Conservation (phyloP, 441 rosid genomes). For the Populus hybrid region DNA sequence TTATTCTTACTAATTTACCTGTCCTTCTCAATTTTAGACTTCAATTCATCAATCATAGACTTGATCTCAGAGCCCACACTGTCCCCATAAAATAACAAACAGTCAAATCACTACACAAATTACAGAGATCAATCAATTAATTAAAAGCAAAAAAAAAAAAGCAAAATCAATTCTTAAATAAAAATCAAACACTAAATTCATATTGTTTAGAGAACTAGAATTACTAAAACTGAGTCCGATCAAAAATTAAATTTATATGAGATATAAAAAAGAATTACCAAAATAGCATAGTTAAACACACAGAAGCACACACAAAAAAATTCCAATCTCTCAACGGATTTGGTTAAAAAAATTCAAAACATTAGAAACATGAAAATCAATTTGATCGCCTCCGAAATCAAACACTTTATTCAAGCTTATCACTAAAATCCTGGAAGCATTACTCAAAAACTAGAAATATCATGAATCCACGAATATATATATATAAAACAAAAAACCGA, state of each 20-base stretch:
- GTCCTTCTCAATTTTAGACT: conserved; percentile 66
- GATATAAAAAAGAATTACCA: not conserved
- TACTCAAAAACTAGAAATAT: too few relatives aligned
- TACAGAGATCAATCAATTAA: not conserved
- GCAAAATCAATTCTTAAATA: not conserved
- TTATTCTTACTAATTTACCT: conserved; percentile 39
- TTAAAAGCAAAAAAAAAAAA: not conserved
- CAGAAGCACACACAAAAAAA: not conserved
- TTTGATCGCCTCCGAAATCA: not conserved
- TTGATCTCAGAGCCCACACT: conserved; percentile 71
- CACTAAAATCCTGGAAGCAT: not conserved
- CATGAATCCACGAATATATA: too few relatives aligned
- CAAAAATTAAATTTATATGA: not conserved
- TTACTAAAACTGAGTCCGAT: not conserved
- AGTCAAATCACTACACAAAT: not conserved
- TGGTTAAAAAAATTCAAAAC: too few relatives aligned
- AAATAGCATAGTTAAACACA: not conserved
- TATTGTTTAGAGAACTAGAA: not conserved
- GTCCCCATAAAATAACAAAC: conserved; percentile 23
- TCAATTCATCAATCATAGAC: conserved; percentile 60
- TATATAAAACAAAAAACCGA: not conserved
- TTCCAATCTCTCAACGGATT: not conserved
- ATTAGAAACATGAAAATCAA: not conserved
- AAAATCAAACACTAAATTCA: not conserved
- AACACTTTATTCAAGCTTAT: not conserved